Evolutionary conservation across 495 filamentous ascomycete species (phyloP).

Genomic region (Hypoxylon cercidicola): DNA sequence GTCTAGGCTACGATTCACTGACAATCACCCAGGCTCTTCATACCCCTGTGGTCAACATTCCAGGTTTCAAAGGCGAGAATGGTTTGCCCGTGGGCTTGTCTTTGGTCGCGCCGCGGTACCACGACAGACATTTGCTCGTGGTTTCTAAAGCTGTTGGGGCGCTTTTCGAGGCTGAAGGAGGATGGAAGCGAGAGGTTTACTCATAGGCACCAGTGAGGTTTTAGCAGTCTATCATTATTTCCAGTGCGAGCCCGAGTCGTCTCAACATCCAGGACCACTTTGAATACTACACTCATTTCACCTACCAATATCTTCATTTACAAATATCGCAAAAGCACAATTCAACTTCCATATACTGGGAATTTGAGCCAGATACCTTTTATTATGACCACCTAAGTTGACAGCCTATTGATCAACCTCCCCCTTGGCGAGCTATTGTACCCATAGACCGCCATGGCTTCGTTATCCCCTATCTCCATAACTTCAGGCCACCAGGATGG

Average conservation of each 20-base stretch:
- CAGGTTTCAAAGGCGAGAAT: conserved; percentile 59
- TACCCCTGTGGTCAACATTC: conserved; percentile 60
- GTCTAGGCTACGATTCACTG: neutral
- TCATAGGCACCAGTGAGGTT: no score
- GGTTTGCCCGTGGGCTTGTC: conserved; percentile 63
- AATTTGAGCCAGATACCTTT: no score
- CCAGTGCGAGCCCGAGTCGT: no score
- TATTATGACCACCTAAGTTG: no score
- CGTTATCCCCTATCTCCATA: neutral
- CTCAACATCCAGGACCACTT: no score
- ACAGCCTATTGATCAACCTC: no score
- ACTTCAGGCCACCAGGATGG: neutral
- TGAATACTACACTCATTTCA: no score
- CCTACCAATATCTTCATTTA: no score
- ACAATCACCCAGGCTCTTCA: conserved; percentile 50
- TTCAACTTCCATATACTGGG: no score
- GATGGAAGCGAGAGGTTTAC: conserved; percentile 53
- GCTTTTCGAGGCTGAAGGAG: conserved; percentile 55
- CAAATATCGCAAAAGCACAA: no score
- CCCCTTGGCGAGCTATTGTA: neutral
- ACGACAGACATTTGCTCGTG: conserved; percentile 55
- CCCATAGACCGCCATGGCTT: conserved; percentile 1
- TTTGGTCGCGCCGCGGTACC: conserved; percentile 55
- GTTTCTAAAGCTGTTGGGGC: conserved; percentile 53
- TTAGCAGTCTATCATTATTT: no score